A percentile compares a stretch with the other conserved stretches of the same genome.
These are phyloP conservation scores for Beauveria rudraprayagi DNA, from an alignment of 2,329 filamentous ascomycete species.

Conservation along the genomic window DNA sequence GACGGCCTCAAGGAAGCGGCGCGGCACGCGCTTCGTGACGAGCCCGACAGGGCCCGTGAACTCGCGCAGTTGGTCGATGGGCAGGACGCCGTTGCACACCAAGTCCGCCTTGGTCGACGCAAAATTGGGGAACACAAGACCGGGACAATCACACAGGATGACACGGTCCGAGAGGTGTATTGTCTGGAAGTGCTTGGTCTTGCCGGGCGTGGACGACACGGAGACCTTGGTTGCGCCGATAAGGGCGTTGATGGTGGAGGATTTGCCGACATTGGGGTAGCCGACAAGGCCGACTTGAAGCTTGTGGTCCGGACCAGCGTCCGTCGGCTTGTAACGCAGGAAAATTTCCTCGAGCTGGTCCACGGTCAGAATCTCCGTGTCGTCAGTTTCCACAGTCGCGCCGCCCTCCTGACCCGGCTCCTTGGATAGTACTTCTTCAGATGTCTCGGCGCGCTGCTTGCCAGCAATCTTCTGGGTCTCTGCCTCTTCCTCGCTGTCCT, in stretches of 20 bases:
- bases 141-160: conserved; percentile 92
- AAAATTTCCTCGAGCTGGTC: conserved; percentile 90
- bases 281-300: conserved; percentile 89
- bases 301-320: conserved; percentile 50
- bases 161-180: conserved; percentile 87
- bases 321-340: conserved; percentile 57
- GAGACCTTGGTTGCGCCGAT: conserved; percentile 98
- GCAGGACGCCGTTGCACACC: conserved; percentile 88
- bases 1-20: conserved; percentile 80
- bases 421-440: conserved; percentile 17
- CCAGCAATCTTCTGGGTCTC: conserved; percentile 19
- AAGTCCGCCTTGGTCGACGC: conserved; percentile 93
- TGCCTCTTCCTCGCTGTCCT: conserved; percentile 19
- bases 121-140: conserved; percentile 97
- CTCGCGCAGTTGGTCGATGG: conserved; percentile 93
- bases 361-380: conserved; percentile 79
- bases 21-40: conserved; percentile 77
- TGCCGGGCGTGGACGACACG: conserved; percentile 92
- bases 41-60: conserved; percentile 80
- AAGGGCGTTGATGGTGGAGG: conserved; percentile 97
- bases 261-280: conserved; percentile 98
- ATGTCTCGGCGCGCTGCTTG: conserved; percentile 19
- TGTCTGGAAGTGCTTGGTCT: conserved; percentile 99
- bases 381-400: conserved; percentile 37
- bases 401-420: conserved; percentile 17